Conservation (phyloP, 2,329 filamentous ascomycete genomes). For the Penicillium fuscoglaucum region DNA sequence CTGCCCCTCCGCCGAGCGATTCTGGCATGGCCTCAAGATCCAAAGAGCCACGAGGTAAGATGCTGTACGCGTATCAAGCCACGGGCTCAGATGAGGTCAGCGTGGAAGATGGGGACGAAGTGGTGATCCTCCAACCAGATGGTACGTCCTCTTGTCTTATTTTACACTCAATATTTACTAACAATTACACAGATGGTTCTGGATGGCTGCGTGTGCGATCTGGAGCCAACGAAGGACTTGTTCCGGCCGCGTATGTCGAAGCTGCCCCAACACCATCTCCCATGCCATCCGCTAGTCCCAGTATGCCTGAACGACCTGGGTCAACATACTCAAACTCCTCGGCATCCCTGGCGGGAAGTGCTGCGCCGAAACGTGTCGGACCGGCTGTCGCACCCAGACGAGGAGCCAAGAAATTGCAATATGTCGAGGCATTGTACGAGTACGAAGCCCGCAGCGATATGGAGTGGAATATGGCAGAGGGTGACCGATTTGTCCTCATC, state of each 20-base stretch:
- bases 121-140: conserved; percentile 79
- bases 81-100: conserved; percentile 78
- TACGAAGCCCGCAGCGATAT: conserved; percentile 82
- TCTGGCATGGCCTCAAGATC: conserved; percentile 34
- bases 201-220: conserved; percentile 87
- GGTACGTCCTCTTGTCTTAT: conserved; percentile 59
- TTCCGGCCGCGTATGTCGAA: conserved; percentile 85
- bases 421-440: conserved; percentile 90
- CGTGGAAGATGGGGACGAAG: conserved; percentile 74
- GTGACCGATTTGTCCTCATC: conserved; percentile 87
- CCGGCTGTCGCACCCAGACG: conserved; percentile 87
- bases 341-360: conserved; percentile 62
- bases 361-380: conserved; percentile 74
- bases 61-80: conserved; percentile 85
- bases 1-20: conserved; percentile 58
- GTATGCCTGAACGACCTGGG: conserved; percentile 58
- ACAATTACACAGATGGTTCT: conserved; percentile 66
- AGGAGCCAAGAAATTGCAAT: conserved; percentile 89
- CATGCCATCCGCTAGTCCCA: conserved; percentile 36
- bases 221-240: conserved; percentile 73
- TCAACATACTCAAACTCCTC: conserved; percentile 78
- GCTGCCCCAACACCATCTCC: conserved; percentile 52
- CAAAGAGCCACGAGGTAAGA: conserved; percentile 70
- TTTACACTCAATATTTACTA: conserved; percentile 4
- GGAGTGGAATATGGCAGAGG: conserved; percentile 88